Evolutionary conservation across 139 green algal genomes (phyloP).

Genomic region (Chlamydomonas applanata): DNA sequence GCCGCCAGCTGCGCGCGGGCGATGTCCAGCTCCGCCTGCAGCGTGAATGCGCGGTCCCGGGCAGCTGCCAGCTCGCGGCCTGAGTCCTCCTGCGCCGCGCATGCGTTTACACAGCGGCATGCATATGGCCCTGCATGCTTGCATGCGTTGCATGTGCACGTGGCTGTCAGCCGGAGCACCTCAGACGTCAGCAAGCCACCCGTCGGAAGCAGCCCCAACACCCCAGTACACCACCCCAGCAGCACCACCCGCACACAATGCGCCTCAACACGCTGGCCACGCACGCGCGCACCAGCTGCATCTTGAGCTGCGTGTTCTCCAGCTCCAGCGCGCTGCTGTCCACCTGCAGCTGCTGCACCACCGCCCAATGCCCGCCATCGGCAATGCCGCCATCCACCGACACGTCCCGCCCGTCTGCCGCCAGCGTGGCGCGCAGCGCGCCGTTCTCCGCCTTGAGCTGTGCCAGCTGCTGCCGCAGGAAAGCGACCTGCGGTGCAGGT

Average conservation of each 20-base stretch:
- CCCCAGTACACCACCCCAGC: not conserved
- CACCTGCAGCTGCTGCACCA: constrained; percentile 55
- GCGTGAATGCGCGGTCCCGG: constrained; percentile 24
- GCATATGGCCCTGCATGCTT: not conserved
- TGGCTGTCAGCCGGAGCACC: not conserved
- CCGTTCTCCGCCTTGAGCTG: constrained; percentile 18
- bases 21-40: constrained; percentile 30
- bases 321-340: constrained; percentile 53
- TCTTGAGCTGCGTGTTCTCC: constrained; percentile 54
- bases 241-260: not conserved
- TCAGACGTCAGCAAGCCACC: not conserved
- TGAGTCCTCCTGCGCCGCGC: constrained; percentile 16
- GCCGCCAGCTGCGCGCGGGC: constrained; percentile 11
- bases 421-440: constrained; percentile 8
- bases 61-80: not conserved
- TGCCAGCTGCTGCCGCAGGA: constrained; percentile 22
- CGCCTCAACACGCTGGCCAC: not conserved
- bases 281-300: constrained; percentile 59
- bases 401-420: constrained; percentile 2
- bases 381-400: not conserved
- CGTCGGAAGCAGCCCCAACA: not conserved
- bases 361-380: constrained; percentile 11
- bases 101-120: not conserved
- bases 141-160: not conserved
- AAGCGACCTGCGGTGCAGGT: constrained; percentile 9